These are phyloP conservation scores for Colletotrichum sp. DNA, from an alignment of 2,329 filamentous ascomycete genomes.

Conservation along the genomic window DNA sequence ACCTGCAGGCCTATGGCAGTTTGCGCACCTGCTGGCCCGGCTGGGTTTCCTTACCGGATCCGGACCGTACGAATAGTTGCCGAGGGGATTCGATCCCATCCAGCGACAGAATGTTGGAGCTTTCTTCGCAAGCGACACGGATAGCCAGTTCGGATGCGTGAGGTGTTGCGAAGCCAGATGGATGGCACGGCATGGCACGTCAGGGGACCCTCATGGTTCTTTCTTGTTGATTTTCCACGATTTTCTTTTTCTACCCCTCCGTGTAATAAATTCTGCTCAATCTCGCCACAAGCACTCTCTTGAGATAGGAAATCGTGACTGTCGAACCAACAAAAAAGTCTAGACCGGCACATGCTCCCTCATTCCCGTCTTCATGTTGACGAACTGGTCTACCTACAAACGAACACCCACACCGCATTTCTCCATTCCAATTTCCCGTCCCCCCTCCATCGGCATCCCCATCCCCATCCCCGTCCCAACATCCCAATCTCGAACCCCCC, in stretches of 20 bases:
- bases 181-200: neutral
- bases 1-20: neutral
- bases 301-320: neutral
- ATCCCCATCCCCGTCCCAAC: neutral
- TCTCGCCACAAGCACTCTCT: neutral
- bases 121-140: neutral
- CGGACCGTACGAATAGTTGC: neutral
- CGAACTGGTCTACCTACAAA: neutral
- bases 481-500: neutral
- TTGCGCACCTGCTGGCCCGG: neutral
- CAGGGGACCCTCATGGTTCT: neutral
- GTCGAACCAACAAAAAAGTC: neutral
- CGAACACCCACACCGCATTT: neutral
- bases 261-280: neutral
- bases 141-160: neutral
- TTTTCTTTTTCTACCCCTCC: constrained; percentile 8
- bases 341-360: neutral
- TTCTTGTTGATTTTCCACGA: constrained; percentile 5
- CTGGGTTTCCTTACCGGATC: neutral
- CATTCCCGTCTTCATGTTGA: neutral
- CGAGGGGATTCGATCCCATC: neutral
- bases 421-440: neutral
- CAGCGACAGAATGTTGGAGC: neutral
- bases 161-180: neutral
- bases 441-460: neutral